phyloP scores from a whole-genome alignment of 2,329 filamentous ascomycete species.

The Magnaporthales sp. region DNA sequence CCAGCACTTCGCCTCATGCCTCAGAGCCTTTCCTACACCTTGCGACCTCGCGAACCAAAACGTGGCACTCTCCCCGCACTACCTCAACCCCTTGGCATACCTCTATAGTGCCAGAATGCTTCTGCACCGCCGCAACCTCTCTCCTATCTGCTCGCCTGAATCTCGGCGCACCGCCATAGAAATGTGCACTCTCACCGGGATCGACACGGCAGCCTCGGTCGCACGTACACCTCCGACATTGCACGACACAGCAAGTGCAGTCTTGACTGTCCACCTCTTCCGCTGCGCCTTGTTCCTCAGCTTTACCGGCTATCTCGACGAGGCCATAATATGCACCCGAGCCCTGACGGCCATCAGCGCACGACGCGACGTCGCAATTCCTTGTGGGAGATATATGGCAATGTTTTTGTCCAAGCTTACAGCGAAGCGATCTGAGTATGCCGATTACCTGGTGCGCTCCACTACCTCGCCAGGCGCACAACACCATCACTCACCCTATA shows the following conservation, averaged over 20 bases:
- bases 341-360: slow-evolving; percentile 62
- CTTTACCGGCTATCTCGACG: slow-evolving; percentile 62
- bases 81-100: slow-evolving; percentile 66
- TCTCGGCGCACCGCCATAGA: slow-evolving; percentile 66
- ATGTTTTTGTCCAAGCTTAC: slow-evolving; percentile 70
- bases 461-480: slow-evolving; percentile 15
- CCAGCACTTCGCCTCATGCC: slow-evolving; percentile 66
- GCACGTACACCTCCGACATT: slow-evolving; percentile 53
- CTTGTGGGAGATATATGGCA: slow-evolving; percentile 71
- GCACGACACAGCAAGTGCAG: slow-evolving; percentile 59
- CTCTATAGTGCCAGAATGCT: slow-evolving; percentile 78
- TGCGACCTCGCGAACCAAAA: slow-evolving; percentile 57
- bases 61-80: slow-evolving; percentile 62
- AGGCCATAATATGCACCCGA: slow-evolving; percentile 65
- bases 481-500: slow-evolving; percentile 15
- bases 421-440: slow-evolving; percentile 37
- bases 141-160: slow-evolving; percentile 56
- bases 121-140: slow-evolving; percentile 82
- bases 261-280: slow-evolving; percentile 79
- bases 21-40: slow-evolving; percentile 65
- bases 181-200: slow-evolving; percentile 63
- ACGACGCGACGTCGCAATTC: slow-evolving; percentile 61
- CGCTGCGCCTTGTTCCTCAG: slow-evolving; percentile 75
- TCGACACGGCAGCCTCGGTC: slow-evolving; percentile 72
- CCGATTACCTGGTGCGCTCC: slow-evolving; percentile 24